Evolutionary conservation across 2,329 filamentous ascomycete species (phyloP).

Genomic region (Mycosphaerella sp.): DNA sequence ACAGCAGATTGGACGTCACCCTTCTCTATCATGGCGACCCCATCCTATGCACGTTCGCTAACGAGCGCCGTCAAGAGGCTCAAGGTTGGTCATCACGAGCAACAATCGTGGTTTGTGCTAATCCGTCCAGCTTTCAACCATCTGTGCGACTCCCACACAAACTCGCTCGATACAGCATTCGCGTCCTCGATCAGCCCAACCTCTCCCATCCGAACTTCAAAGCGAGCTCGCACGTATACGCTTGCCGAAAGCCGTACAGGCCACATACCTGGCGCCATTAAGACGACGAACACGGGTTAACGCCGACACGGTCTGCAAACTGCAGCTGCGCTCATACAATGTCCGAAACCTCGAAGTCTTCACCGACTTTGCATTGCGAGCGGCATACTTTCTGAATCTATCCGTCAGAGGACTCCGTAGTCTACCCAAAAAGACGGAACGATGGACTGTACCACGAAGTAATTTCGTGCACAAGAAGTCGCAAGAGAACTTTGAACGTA

Average conservation of each 20-base stretch:
- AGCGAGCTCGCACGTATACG: slow-evolving; percentile 41
- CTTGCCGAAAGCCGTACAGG: slow-evolving; percentile 72
- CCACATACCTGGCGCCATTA: slow-evolving; percentile 77
- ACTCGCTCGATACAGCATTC: slow-evolving; percentile 19
- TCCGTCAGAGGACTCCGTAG: slow-evolving; percentile 80
- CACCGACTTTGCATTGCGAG: slow-evolving; percentile 85
- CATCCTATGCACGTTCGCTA: slow-evolving; percentile 40
- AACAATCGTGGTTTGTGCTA: neutral
- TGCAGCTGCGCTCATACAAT: slow-evolving; percentile 88
- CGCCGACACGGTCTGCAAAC: slow-evolving; percentile 43
- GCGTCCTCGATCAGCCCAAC: slow-evolving; percentile 10
- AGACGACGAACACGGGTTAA: slow-evolving; percentile 60
- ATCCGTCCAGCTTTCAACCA: slow-evolving; percentile 21
- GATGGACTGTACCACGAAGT: slow-evolving; percentile 85
- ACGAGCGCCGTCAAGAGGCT: slow-evolving; percentile 39
- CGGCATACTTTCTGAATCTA: slow-evolving; percentile 87
- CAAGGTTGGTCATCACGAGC: slow-evolving; percentile 30
- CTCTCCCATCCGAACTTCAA: slow-evolving; percentile 12
- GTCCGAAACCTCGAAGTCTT: slow-evolving; percentile 90
- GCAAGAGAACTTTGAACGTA: slow-evolving; percentile 95
- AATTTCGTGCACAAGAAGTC: slow-evolving; percentile 96
- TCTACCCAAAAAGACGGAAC: slow-evolving; percentile 76
- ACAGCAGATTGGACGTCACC: no score
- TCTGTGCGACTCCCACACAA: slow-evolving; percentile 7
- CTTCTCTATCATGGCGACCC: slow-evolving; percentile 37